Base-by-base conservation (phyloP, 176 grass and related monocot species). In the Oropetium thomaeum region DNA sequence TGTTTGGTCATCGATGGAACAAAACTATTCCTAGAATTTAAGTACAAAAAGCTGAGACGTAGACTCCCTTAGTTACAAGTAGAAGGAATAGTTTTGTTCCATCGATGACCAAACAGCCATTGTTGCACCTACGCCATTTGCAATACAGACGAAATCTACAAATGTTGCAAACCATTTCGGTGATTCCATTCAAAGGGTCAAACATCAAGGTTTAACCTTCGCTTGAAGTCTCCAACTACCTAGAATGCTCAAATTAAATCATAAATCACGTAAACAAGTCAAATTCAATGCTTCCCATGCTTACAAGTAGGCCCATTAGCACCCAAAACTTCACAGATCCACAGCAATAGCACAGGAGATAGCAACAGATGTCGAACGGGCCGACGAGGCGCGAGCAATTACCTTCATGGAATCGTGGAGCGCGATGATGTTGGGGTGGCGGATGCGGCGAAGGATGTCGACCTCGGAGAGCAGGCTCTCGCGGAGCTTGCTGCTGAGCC, bases 391-490 rank as follows among this genome's bases (percentile, higher is more conserved):
- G 23, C 54, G 57, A 41, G 27, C 6, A 15, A 47, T 27, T 67
- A 97, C 93, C 90, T 79, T 78, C 44, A 95, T 79, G 76, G 69
- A 99, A 62, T 94, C 84, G 60, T 87, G 76, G 59, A 95, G 84
- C 35, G 81, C 49, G 84, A 99, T 99, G 91, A 99, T 83, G 79
- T 99, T 99, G 29, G 89, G 84, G 53, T 99, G 96, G 22, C 47
- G 52, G 75, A 99, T 95, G 70, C 79, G 57, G 33, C 80, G 76
- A 58, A 99, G 96, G 82, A 99, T 92, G 82, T 69, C 86, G 75
- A 95, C 96, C 89, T 99, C 96, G 51, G 86, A 94, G 27, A 99
- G 89, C 16, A 99, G 89, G 82, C 89, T 95, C 5, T 95, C 91
- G 34, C 88, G 91, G 76, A 99, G 91, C 89, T 99, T 99, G 72